phyloP scores from a whole-genome alignment of 83 land plant species.

The Thuja plicata region DNA sequence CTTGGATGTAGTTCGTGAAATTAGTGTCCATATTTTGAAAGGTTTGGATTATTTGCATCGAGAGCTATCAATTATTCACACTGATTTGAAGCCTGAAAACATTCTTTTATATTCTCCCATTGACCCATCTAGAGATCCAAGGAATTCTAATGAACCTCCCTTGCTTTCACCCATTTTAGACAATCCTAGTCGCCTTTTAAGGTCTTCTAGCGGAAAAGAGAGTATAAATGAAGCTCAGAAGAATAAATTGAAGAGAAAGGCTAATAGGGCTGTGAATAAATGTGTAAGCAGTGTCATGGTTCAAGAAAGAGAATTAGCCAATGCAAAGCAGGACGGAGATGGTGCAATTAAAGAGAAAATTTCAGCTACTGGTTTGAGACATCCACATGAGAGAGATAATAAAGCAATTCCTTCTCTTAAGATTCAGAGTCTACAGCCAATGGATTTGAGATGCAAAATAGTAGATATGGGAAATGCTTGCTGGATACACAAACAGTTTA shows the following conservation, averaged over 20 bases:
- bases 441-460: slow-evolving; percentile 88
- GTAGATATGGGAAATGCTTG: slow-evolving; percentile 96
- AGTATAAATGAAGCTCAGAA: slow-evolving; percentile 30
- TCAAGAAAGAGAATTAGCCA: slow-evolving; percentile 28
- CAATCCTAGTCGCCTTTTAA: slow-evolving; percentile 25
- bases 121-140: slow-evolving; percentile 70
- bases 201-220: neutral
- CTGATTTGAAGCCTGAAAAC: slow-evolving; percentile 91
- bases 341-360: neutral
- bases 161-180: slow-evolving; percentile 35
- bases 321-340: neutral
- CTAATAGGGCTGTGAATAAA: slow-evolving; percentile 62
- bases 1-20: slow-evolving; percentile 65
- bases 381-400: neutral
- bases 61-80: slow-evolving; percentile 81
- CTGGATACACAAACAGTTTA: slow-evolving; percentile 75
- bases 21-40: slow-evolving; percentile 60
- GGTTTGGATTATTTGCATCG: slow-evolving; percentile 85
- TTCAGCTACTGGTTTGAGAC: neutral
- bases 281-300: slow-evolving; percentile 35
- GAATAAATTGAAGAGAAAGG: slow-evolving; percentile 65
- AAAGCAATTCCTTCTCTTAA: neutral
- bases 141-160: slow-evolving; percentile 41
- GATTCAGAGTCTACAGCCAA: slow-evolving; percentile 35
- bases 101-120: slow-evolving; percentile 65